Evolutionary conservation across 1,284 basidiomycete genomes (phyloP).

Genomic region (Fomitiporia mediterranea): DNA sequence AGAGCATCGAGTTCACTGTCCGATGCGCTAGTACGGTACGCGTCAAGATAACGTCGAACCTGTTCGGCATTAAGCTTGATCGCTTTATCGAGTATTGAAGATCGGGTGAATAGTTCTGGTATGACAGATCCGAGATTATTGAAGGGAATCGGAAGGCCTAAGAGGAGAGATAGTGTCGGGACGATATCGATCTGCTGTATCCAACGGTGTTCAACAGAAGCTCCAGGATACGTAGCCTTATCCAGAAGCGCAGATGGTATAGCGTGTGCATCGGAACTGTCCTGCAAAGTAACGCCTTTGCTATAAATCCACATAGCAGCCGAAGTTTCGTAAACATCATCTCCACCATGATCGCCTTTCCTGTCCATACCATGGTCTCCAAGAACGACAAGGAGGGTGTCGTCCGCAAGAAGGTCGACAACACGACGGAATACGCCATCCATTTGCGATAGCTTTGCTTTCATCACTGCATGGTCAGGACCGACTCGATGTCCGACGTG

Average conservation of each 20-base stretch:
- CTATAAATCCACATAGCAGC: conserved; percentile 92
- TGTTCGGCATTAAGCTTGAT: conserved; percentile 74
- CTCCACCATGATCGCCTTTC: conserved; percentile 94
- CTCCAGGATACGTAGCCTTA: conserved; percentile 58
- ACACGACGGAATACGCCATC: conserved; percentile 72
- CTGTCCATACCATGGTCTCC: conserved; percentile 99
- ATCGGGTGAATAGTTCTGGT: conserved; percentile 76
- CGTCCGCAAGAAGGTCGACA: conserved; percentile 65
- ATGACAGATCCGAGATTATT: conserved; percentile 92
- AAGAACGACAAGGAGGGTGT: conserved; percentile 86
- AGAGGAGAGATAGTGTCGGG: conserved; percentile 84
- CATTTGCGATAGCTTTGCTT: conserved; percentile 83
- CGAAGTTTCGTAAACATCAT: conserved; percentile 81
- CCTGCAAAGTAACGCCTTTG: conserved; percentile 48
- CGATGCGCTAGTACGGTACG: conserved; percentile 66
- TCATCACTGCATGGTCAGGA: conserved; percentile 85
- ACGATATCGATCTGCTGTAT: conserved; percentile 95
- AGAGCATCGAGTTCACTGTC: conserved; percentile 68
- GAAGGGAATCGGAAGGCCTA: conserved; percentile 92
- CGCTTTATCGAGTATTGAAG: conserved; percentile 47
- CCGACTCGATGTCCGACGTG: conserved; percentile 95
- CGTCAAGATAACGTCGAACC: conserved; percentile 71
- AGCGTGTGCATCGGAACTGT: conserved; percentile 25
- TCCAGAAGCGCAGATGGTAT: conserved; percentile 49
- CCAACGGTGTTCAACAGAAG: conserved; percentile 51